Evolutionary conservation across 2,329 filamentous ascomycete species (phyloP).

Genomic region (Lithohypha guttulata): DNA sequence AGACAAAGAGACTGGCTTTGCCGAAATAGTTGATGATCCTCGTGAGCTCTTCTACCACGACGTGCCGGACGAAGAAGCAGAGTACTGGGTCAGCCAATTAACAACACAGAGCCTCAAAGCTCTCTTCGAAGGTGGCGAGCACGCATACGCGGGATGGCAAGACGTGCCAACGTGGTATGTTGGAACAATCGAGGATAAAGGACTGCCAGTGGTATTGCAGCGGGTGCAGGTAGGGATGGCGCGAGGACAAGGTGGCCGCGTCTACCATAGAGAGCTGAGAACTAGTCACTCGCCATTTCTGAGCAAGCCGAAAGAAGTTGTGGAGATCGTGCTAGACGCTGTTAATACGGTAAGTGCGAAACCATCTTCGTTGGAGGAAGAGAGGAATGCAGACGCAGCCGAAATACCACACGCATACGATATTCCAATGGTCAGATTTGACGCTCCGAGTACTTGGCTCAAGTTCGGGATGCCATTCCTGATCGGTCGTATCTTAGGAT

Average conservation of each 20-base stretch:
- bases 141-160: constrained; percentile 37
- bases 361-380: background rate
- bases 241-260: constrained; percentile 26
- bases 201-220: constrained; percentile 33
- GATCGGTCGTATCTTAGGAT: constrained; percentile 21
- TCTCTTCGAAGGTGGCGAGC: constrained; percentile 37
- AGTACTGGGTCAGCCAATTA: constrained; percentile 35
- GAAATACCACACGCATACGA: constrained; percentile 8
- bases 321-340: constrained; percentile 30
- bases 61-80: constrained; percentile 34
- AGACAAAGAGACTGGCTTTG: constrained; percentile 33
- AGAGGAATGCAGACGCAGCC: constrained; percentile 18
- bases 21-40: constrained; percentile 29
- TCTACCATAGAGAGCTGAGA: constrained; percentile 32
- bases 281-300: constrained; percentile 43
- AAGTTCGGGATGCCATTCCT: constrained; percentile 14
- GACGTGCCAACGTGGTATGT: constrained; percentile 41
- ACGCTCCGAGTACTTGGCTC: constrained; percentile 17
- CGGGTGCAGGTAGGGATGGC: constrained; percentile 30
- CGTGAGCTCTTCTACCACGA: constrained; percentile 43
- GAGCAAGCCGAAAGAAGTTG: constrained; percentile 35
- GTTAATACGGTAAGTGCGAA: constrained; percentile 18
- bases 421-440: constrained; percentile 11
- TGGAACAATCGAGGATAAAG: constrained; percentile 33
- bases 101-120: constrained; percentile 34